These are phyloP conservation scores for Clarkia xantiana DNA, from an alignment of 345 rosid genomes.

Conservation along the genomic window DNA sequence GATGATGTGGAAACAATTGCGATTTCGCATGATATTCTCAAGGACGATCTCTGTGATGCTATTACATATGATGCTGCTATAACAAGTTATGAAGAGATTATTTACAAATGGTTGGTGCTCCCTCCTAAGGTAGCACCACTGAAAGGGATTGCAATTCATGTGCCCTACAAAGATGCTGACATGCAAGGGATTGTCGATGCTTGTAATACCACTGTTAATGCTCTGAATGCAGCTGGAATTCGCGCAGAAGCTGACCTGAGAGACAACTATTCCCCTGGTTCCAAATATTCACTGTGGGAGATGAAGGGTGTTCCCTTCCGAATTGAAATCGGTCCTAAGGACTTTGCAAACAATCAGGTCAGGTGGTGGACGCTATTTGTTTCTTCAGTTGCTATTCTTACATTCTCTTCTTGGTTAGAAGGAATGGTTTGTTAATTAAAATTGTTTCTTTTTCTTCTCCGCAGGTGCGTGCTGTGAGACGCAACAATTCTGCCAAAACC, in stretches of 20 bases:
- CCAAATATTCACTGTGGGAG: constrained; percentile 98
- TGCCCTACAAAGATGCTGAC: constrained; percentile 89
- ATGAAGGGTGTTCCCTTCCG: constrained; percentile 95
- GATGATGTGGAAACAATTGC: too few species aligned
- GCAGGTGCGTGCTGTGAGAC: constrained; percentile 82
- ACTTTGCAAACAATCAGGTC: constrained; percentile 79
- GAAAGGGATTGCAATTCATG: constrained; percentile 79
- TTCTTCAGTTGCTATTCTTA: constrained; percentile 1
- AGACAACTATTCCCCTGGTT: constrained; percentile 91
- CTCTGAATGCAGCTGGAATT: constrained; percentile 58
- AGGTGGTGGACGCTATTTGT: neutral
- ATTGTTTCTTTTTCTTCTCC: constrained; percentile 6
- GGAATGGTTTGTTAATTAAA: too few species aligned
- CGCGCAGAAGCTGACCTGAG: constrained; percentile 64
- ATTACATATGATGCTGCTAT: too few species aligned
- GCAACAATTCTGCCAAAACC: constrained; percentile 54
- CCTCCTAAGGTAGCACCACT: constrained; percentile 87
- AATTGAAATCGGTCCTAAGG: constrained; percentile 94
- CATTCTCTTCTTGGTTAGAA: neutral
- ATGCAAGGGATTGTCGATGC: constrained; percentile 79
- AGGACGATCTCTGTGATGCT: too few species aligned
- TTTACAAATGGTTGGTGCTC: constrained; percentile 64
- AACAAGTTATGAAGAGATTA: too few species aligned
- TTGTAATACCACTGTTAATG: constrained; percentile 52
- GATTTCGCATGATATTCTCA: too few species aligned